phyloP scores from a whole-genome alignment of 2,329 filamentous ascomycete genomes.

The Hypoxylon sp. region DNA sequence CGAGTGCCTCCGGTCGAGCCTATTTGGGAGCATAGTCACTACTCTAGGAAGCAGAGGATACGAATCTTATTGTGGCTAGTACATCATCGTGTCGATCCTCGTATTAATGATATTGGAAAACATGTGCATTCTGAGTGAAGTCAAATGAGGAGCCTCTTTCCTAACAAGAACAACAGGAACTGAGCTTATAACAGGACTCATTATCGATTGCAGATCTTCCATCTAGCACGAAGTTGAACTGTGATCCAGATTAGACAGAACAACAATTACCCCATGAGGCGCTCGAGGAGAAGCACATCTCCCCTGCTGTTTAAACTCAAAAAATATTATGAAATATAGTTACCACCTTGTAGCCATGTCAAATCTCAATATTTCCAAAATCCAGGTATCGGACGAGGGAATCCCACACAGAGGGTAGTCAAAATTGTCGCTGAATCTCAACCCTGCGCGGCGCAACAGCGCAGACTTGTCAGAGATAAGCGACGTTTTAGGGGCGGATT shows the following conservation, averaged over 20 bases:
- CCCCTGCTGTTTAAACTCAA: too few species aligned
- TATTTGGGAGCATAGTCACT: slow-evolving; percentile 4
- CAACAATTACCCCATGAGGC: slow-evolving; percentile 18
- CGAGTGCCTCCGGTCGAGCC: slow-evolving; percentile 29
- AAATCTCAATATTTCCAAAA: too few species aligned
- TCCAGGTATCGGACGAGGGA: too few species aligned
- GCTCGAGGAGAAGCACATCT: slow-evolving; percentile 4
- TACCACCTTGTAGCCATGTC: too few species aligned
- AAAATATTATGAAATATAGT: too few species aligned
- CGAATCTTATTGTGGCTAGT: slow-evolving; percentile 10
- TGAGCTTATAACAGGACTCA: slow-evolving; percentile 6
- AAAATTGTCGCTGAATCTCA: too few species aligned
- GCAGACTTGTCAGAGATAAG: slow-evolving; percentile 19
- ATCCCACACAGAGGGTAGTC: too few species aligned
- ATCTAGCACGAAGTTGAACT: slow-evolving; percentile 26
- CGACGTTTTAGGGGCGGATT: slow-evolving; percentile 26
- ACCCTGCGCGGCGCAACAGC: too few species aligned
- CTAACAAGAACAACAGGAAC: slow-evolving; percentile 6
- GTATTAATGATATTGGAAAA: slow-evolving; percentile 1
- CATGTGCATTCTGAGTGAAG: neutral
- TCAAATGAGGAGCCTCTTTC: neutral
- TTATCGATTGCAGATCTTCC: slow-evolving; percentile 17
- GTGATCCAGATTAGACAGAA: slow-evolving; percentile 10
- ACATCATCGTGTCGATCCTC: slow-evolving; percentile 9
- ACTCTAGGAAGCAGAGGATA: slow-evolving; percentile 15